Conservation (phyloP, 139 green algal genomes). For the Micractinium conductrix region DNA sequence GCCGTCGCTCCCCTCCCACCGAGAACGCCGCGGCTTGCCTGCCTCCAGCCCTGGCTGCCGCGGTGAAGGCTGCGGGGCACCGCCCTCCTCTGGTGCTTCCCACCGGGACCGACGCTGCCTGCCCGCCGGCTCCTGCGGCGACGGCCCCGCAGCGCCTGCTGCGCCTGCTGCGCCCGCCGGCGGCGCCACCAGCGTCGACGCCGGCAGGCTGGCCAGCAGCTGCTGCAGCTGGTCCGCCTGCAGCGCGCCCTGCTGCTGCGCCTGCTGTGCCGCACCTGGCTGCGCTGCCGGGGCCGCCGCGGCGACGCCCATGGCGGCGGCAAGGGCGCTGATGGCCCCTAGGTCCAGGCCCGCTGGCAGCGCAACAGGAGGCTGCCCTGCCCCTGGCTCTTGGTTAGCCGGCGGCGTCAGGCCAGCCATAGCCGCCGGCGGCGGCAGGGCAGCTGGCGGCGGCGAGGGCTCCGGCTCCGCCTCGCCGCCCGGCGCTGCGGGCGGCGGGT, state of each 20-base stretch:
- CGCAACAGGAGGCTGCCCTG: background rate
- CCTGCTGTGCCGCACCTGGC: background rate
- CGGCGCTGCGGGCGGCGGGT: background rate
- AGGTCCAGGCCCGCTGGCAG: constrained; percentile 40
- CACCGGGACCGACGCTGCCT: background rate
- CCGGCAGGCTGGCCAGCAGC: constrained; percentile 27
- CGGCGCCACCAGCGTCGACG: background rate
- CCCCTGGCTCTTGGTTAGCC: background rate
- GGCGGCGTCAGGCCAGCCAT: background rate
- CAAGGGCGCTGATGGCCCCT: constrained; percentile 25
- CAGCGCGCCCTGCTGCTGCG: background rate
- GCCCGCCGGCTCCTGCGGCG: background rate
- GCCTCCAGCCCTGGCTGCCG: background rate
- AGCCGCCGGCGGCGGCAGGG: background rate
- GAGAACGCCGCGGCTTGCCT: background rate
- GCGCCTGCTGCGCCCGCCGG: background rate
- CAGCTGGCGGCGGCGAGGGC: background rate
- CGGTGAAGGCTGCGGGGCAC: background rate
- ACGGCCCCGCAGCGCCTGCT: too few relatives aligned
- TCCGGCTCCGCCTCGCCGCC: background rate
- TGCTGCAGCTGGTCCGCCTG: constrained; percentile 23
- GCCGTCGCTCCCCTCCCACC: background rate
- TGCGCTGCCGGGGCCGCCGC: background rate
- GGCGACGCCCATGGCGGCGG: constrained; percentile 26
- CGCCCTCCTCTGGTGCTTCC: background rate